A percentile compares a stretch with the other conserved stretches of the same genome.
Conservation (phyloP, 495 filamentous ascomycete species). For the Coniosporium apollinis region DNA sequence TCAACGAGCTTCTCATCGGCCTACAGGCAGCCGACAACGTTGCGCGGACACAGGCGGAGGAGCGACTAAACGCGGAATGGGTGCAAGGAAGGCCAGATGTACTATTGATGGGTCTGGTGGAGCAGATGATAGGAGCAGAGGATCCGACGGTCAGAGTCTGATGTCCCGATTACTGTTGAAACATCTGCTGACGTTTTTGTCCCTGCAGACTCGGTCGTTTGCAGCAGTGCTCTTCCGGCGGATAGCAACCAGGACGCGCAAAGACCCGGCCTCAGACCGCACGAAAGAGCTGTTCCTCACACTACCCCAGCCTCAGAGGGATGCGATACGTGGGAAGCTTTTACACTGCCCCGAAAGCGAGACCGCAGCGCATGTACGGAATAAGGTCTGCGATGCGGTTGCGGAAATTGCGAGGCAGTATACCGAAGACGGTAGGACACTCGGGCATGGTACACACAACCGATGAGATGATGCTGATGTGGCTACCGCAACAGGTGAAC, state of each 20-base stretch:
- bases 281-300: slow-evolving; percentile 70
- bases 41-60: slow-evolving; percentile 70
- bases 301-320: slow-evolving; percentile 48
- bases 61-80: slow-evolving; percentile 80
- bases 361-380: slow-evolving; percentile 51
- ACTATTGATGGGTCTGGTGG: slow-evolving; percentile 79
- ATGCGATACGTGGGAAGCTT: slow-evolving; percentile 65
- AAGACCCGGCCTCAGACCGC: slow-evolving; percentile 50
- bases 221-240: slow-evolving; percentile 87
- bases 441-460: background rate
- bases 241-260: slow-evolving; percentile 74
- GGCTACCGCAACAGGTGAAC: slow-evolving; percentile 38
- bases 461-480: slow-evolving; percentile 2
- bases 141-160: slow-evolving; percentile 45
- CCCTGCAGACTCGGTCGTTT: slow-evolving; percentile 59
- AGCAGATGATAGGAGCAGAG: slow-evolving; percentile 63
- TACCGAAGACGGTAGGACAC: slow-evolving; percentile 56
- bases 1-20: slow-evolving; percentile 68
- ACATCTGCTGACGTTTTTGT: slow-evolving; percentile 1
- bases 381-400: slow-evolving; percentile 92
- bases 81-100: slow-evolving; percentile 61
- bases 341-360: slow-evolving; percentile 60
- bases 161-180: background rate
- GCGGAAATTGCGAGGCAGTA: slow-evolving; percentile 92
- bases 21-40: slow-evolving; percentile 83